Conservation (phyloP, 306 rosid genomes). For the Cucumis melo region DNA sequence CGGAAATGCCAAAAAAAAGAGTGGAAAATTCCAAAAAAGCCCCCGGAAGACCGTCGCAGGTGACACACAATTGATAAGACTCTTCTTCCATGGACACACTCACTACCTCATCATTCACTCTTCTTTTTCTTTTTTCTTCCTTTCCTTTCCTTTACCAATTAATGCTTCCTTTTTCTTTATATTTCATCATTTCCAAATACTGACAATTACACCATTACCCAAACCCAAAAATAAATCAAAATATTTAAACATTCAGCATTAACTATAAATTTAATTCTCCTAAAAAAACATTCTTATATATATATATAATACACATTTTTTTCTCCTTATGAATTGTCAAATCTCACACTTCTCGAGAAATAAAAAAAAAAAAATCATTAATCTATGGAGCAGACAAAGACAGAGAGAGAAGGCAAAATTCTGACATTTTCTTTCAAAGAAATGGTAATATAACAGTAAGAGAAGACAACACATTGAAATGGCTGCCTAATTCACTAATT, state of each 20-base stretch:
- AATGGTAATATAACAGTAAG: conserved; percentile 2
- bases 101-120: not conserved
- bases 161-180: too few species aligned
- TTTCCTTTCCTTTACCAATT: not conserved
- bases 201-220: too few species aligned
- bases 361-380: not conserved
- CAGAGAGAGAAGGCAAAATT: not conserved
- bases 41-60: not conserved
- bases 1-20: not conserved
- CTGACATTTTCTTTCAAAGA: not conserved
- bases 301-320: not conserved
- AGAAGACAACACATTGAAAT: not conserved
- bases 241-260: too few species aligned
- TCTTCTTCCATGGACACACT: not conserved
- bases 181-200: too few species aligned
- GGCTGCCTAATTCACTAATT: not conserved
- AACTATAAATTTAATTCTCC: too few species aligned
- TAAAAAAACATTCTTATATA: not conserved
- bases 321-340: not conserved
- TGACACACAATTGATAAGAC: conserved; percentile 2
- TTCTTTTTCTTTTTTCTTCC: too few species aligned
- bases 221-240: too few species aligned
- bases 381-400: not conserved
- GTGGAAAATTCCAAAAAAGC: not conserved
- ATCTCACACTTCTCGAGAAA: conserved; percentile 2